Evolutionary conservation across 2,329 filamentous ascomycete genomes (phyloP).

Genomic region (Achaetomium macrosporum): DNA sequence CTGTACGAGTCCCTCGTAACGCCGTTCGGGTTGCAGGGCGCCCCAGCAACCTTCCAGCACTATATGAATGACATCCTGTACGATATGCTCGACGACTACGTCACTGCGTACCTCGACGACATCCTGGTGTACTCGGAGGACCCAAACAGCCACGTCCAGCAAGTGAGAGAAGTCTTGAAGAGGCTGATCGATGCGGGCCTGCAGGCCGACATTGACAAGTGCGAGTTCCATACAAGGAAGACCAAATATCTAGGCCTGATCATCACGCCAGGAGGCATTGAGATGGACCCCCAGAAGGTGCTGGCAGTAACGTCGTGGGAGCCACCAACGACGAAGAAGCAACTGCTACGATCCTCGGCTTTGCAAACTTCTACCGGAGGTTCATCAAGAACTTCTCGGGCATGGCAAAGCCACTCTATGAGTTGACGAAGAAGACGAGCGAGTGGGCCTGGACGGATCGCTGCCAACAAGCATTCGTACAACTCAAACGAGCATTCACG

Average conservation of each 20-base stretch:
- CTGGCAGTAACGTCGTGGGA: not conserved
- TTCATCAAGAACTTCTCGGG: not conserved
- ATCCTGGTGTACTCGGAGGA: not conserved
- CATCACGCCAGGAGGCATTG: not conserved
- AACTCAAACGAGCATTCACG: not conserved
- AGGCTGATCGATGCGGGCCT: not conserved
- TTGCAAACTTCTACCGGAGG: slow-evolving; percentile 7
- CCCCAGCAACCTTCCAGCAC: not conserved
- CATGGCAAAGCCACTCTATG: not conserved
- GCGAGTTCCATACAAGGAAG: not conserved
- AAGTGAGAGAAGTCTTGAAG: not conserved
- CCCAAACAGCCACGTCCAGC: not conserved
- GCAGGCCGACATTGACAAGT: not conserved
- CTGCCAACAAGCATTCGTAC: not conserved
- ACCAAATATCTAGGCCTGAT: not conserved
- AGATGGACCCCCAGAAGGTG: not conserved
- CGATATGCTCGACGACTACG: not conserved
- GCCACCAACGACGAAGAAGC: not conserved
- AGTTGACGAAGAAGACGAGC: not conserved
- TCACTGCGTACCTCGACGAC: not conserved
- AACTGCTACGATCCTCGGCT: not conserved
- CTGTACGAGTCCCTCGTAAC: not conserved
- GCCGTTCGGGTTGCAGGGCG: not conserved
- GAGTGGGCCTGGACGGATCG: not conserved
- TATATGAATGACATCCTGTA: not conserved